phyloP scores from a whole-genome alignment of 2,329 filamentous ascomycete species.

The Xylaria hypoxylon region DNA sequence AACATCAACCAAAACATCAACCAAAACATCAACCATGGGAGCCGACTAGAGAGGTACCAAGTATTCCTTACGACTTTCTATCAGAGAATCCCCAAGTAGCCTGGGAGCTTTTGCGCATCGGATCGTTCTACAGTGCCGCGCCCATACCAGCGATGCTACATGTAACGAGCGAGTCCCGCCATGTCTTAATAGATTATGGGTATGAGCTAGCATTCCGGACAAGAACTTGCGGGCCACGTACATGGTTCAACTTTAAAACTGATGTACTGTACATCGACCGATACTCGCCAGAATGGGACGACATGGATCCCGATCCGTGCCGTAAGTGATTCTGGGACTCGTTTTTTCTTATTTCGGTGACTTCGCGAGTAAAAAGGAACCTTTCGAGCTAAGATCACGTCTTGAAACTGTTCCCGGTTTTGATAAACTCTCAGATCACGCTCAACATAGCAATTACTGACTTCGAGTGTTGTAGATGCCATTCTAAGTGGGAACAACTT shows the following conservation, averaged over 20 bases:
- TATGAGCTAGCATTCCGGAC: conserved; percentile 43
- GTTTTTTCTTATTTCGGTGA: neutral
- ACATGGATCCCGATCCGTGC: neutral
- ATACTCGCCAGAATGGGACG: neutral
- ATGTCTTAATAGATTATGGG: conserved; percentile 33
- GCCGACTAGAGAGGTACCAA: conserved; percentile 31
- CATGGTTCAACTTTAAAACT: conserved; percentile 43
- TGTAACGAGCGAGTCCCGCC: conserved; percentile 48
- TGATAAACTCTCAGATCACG: neutral
- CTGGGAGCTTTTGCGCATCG: conserved; percentile 36
- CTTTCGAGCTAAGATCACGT: neutral
- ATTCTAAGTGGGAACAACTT: conserved; percentile 26
- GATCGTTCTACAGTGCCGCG: conserved; percentile 36
- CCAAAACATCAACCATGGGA: conserved; percentile 35
- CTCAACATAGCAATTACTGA: neutral
- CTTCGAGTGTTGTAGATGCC: neutral
- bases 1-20: conserved; percentile 33
- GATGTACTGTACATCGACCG: conserved; percentile 36
- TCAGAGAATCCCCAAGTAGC: conserved; percentile 23
- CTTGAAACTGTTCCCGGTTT: too few relatives aligned
- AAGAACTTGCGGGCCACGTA: conserved; percentile 37
- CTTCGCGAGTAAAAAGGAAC: neutral
- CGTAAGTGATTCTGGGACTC: neutral
- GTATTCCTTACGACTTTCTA: conserved; percentile 32
- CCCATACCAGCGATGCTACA: conserved; percentile 47